Evolutionary conservation across 1,284 basidiomycete species (phyloP).

Genomic region (Apiotrichum siamense): DNA sequence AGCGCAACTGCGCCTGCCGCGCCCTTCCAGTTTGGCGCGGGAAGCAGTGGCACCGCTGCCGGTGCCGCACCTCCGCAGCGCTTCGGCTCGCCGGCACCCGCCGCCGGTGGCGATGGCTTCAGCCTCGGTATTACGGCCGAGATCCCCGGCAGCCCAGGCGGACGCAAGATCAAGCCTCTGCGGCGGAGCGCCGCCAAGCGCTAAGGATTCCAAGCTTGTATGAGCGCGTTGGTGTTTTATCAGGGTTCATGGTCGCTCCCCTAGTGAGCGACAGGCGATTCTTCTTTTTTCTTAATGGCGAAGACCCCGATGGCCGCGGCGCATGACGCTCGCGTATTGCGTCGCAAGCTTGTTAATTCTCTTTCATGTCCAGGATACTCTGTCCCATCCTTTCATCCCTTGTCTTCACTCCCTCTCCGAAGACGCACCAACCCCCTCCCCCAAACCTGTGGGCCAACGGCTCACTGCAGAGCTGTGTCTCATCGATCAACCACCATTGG

Average conservation of each 20-base stretch:
- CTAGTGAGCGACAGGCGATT: background rate
- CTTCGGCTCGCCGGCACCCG: slow-evolving; percentile 23
- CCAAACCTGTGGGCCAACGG: too few species aligned
- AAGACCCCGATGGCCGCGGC: too few species aligned
- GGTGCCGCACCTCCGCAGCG: slow-evolving; percentile 4
- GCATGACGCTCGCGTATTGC: too few species aligned
- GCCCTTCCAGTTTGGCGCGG: slow-evolving; percentile 12
- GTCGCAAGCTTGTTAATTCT: too few species aligned
- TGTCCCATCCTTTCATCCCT: too few species aligned
- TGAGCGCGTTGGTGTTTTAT: background rate
- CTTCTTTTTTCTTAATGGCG: too few species aligned
- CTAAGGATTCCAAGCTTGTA: background rate
- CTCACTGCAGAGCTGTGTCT: too few species aligned
- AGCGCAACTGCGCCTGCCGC: slow-evolving; percentile 2
- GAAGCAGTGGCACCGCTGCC: background rate
- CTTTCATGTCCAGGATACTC: too few species aligned
- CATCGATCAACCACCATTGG: background rate
- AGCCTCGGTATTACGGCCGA: slow-evolving; percentile 18
- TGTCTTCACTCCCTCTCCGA: too few species aligned
- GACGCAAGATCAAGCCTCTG: slow-evolving; percentile 30
- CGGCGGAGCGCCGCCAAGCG: slow-evolving; percentile 18
- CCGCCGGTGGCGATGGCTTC: slow-evolving; percentile 15
- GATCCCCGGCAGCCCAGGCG: slow-evolving; percentile 23
- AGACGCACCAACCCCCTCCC: too few species aligned
- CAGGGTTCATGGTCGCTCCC: too few species aligned